These are phyloP conservation scores for Candida schatavii DNA, from an alignment of 805 yeast genomes.

Conservation along the genomic window DNA sequence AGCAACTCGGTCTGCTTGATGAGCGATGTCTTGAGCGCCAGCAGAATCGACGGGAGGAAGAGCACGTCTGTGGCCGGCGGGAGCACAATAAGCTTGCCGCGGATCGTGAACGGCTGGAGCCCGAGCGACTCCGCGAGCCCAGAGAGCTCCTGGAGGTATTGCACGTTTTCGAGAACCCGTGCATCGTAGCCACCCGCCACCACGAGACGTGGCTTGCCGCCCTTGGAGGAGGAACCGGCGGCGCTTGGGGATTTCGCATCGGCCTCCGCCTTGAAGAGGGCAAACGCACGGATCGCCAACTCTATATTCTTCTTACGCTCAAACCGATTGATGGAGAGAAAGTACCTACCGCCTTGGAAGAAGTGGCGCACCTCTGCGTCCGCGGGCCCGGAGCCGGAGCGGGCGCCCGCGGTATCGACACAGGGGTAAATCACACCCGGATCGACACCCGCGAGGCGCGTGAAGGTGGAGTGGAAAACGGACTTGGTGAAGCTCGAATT, in stretches of 20 bases:
- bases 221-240: conserved; percentile 17
- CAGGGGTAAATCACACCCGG: conserved; percentile 76
- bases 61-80: conserved; percentile 48
- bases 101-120: conserved; percentile 45
- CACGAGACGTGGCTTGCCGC: conserved; percentile 48
- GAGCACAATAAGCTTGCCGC: conserved; percentile 36
- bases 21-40: conserved; percentile 59
- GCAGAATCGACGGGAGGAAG: conserved; percentile 78
- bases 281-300: conserved; percentile 71
- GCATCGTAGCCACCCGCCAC: conserved; percentile 91
- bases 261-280: conserved; percentile 30
- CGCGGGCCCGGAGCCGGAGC: conserved; percentile 19
- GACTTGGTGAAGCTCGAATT: conserved; percentile 81
- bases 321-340: conserved; percentile 82
- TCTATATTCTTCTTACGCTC: conserved; percentile 82
- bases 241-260: not conserved
- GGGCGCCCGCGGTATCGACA: conserved; percentile 47
- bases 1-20: conserved; percentile 57
- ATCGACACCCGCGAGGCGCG: conserved; percentile 27
- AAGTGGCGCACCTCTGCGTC: conserved; percentile 32
- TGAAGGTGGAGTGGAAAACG: conserved; percentile 66
- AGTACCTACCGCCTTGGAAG: conserved; percentile 37
- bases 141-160: conserved; percentile 62
- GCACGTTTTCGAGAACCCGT: conserved; percentile 71
- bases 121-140: conserved; percentile 42